Evolutionary conservation across 176 grass and related monocot species (phyloP), one percentile per base, ranked within the genome.

Genomic region (Carex cristatella): DNA sequence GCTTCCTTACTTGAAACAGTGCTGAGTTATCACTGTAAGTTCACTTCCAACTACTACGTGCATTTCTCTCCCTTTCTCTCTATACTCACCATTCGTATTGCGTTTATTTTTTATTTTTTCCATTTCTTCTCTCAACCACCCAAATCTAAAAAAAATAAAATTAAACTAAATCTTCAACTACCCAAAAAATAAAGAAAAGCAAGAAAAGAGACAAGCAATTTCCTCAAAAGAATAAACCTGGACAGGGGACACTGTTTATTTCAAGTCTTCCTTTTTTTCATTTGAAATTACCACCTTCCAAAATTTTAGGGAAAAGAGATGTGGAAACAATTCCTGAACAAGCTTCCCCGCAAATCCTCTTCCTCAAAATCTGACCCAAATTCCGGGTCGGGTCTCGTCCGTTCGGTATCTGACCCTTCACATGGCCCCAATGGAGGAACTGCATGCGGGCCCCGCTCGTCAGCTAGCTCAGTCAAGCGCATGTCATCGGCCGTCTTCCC

Each of bases 401-500:
- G 84, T 15, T 44, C 72, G 1, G 69, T 89, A 79, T 81, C 11
- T 66, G 48, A 93, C 89, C 70, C 92, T 92, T 61, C 95, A 91
- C 65, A 83, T 83, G 35, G 32, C 10, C 85, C 58, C 88, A 95
- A 94, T 88, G 89, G 90, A 65, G 88, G 90, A n/a, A 90, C 76
- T 80, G 48, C 60, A 3, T 83, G 85, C 15, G 83, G 88, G 7
- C 18, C 81, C 11, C 91, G 90, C 48, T 90, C 91, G 2, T 72
- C 90, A 7, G 84, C 88, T 1, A 84, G 81, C 61, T 83, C 90
- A 35, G 94, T 95, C 27, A 94, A 93, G 90, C 93, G 97, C 65
- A 99, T 95, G 94, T 90, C 97, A 0, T 99, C 97, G 13, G 93
- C 91, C 0, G 92, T 99, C 56, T 99, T 99, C 84, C 97, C 97